Conservation (phyloP, 352 stramenopile species). For the Phytophthora crassamura region DNA sequence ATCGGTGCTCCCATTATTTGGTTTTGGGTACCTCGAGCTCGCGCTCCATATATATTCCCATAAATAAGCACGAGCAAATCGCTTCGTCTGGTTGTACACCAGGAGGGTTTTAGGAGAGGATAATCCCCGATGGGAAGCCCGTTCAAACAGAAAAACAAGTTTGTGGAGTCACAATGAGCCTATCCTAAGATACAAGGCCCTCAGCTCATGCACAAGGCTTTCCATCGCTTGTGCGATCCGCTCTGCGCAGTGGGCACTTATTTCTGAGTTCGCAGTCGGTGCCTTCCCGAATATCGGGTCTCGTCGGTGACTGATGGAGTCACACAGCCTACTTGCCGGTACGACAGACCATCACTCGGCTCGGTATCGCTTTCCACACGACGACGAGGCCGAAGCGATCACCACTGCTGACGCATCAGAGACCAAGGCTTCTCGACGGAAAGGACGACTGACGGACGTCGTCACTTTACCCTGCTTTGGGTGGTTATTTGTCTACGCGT, state of each 20-base stretch:
- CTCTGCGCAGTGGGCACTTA: slow-evolving; percentile 10
- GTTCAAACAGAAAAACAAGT: slow-evolving; percentile 34
- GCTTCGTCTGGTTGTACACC: slow-evolving; percentile 13
- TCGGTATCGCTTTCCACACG: slow-evolving; percentile 16
- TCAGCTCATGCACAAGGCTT: slow-evolving; percentile 2
- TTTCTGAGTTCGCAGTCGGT: slow-evolving; percentile 17
- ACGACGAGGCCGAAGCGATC: background rate
- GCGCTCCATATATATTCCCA: too few species aligned
- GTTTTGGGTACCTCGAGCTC: too few species aligned
- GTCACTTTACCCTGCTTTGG: slow-evolving; percentile 8
- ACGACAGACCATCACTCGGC: slow-evolving; percentile 19
- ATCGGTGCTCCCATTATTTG: too few species aligned
- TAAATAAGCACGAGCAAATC: too few species aligned
- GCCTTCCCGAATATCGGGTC: too few species aligned
- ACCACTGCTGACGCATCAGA: slow-evolving; percentile 3
- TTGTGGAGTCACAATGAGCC: slow-evolving; percentile 6
- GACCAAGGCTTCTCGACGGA: slow-evolving; percentile 11
- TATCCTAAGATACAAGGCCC: too few species aligned
- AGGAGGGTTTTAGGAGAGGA: background rate
- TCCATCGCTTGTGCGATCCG: slow-evolving; percentile 6
- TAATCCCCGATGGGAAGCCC: slow-evolving; percentile 21
- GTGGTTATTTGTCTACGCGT: slow-evolving; percentile 25
- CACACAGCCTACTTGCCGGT: slow-evolving; percentile 11
- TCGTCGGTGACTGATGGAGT: slow-evolving; percentile 15
- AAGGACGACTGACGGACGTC: background rate